Percentiles rank a stretch among this genome's conserved stretches.
These are phyloP conservation scores for Apiospora phragmitis DNA, from an alignment of 2,329 filamentous ascomycete species.

Conservation along the genomic window DNA sequence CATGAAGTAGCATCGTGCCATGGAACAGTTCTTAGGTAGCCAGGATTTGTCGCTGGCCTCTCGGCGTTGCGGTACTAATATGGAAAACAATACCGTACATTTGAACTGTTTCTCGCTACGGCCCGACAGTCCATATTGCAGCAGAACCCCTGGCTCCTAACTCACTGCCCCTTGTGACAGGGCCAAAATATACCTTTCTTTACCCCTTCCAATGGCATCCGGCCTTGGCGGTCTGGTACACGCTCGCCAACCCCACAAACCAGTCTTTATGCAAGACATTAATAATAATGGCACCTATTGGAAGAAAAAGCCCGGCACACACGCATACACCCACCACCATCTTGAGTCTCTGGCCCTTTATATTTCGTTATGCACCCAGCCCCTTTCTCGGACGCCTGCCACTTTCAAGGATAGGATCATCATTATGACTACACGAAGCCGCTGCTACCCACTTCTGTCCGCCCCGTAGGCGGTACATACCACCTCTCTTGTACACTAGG, in stretches of 20 bases:
- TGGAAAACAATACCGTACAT: not conserved
- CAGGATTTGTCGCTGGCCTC: not conserved
- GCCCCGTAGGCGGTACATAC: not conserved
- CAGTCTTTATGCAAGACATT: slow-evolving; percentile 17
- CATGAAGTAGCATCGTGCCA: not conserved
- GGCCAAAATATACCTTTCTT: slow-evolving; percentile 7
- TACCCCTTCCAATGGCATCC: slow-evolving; percentile 26
- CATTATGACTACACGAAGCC: not conserved
- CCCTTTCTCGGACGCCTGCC: not conserved
- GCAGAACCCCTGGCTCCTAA: slow-evolving; percentile 9
- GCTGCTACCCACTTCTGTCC: slow-evolving; percentile 5
- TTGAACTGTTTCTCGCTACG: slow-evolving; percentile 25
- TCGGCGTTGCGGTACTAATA: not conserved
- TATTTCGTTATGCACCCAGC: not conserved
- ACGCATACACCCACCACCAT: not conserved
- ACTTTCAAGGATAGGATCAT: not conserved
- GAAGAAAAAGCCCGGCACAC: slow-evolving; percentile 11
- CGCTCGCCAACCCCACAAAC: slow-evolving; percentile 17
- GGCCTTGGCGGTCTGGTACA: not conserved
- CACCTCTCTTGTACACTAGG: not conserved
- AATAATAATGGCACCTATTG: slow-evolving; percentile 16
- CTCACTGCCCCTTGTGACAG: slow-evolving; percentile 17
- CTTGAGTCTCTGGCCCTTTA: not conserved
- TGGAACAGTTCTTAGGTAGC: not conserved
- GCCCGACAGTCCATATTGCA: slow-evolving; percentile 39